Evolutionary conservation across 208 protist genomes (phyloP).

Genomic region (Trypanosomatidae sp.): DNA sequence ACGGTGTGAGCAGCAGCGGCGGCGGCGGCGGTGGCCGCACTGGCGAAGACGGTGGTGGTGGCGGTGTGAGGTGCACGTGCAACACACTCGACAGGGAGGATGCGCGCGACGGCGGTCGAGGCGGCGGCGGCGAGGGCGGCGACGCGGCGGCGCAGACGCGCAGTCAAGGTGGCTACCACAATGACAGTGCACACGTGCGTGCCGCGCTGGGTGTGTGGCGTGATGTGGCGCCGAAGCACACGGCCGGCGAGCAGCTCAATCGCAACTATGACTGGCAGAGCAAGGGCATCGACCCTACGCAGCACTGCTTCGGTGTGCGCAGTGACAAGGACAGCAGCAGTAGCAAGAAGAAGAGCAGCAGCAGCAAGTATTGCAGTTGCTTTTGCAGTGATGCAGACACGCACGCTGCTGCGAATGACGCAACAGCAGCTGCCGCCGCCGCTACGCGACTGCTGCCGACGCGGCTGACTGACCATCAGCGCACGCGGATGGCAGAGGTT

Average conservation of each 20-base stretch:
- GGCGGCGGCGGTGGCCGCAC: too few species aligned
- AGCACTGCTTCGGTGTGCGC: conserved; percentile 48
- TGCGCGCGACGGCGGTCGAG: conserved; percentile 15
- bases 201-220: conserved; percentile 28
- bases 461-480: conserved; percentile 40
- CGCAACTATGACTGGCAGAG: conserved; percentile 71
- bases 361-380: too few species aligned
- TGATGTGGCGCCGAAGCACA: conserved; percentile 31
- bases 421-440: conserved; percentile 1
- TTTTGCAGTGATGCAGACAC: too few species aligned
- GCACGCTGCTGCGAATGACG: too few species aligned
- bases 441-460: conserved; percentile 41
- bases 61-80: too few species aligned
- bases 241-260: conserved; percentile 29
- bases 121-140: too few species aligned
- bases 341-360: conserved; percentile 3
- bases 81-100: conserved; percentile 14
- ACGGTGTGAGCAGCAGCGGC: too few species aligned
- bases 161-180: not conserved
- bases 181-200: conserved; percentile 34
- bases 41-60: too few species aligned
- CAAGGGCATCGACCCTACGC: conserved; percentile 50
- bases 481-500: conserved; percentile 24
- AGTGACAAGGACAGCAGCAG: conserved; percentile 5
- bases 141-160: too few species aligned